Base-by-base conservation (phyloP, 768 basidiomycete genomes). In the Rickenella mellea region DNA sequence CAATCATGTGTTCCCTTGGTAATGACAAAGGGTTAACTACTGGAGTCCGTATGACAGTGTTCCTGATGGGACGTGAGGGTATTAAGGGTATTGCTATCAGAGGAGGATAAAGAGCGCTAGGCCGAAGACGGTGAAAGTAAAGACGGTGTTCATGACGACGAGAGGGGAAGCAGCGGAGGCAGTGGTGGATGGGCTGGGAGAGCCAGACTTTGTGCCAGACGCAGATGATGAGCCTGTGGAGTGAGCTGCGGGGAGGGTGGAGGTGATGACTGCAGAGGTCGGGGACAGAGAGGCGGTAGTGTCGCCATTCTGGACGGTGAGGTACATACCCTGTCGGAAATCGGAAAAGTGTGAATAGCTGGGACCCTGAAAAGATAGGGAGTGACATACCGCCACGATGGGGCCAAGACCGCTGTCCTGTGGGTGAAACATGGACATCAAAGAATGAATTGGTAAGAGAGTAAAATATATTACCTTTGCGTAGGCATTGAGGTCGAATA, bases 251-350 rank as follows among this genome's bases (percentile, higher is more conserved):
- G 59, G 48, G 30, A 82, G 69, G 1, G 83, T 85, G 27, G 80
- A 73, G 8, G 76, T 70, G 47, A 74, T 63, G 14, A 87, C 83
- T 9, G 79, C 57, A n/a, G 78, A 73, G 29, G 86, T 88, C 17
- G 74, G 51, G 32, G 72, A 63, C 33, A 76, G 55, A 24, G 73
- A 64, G 30, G 54, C 62, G 17, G 75, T 77, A 10, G 74, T 66
- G 4, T 68, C 67, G 20, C 86, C 86, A 51, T 76, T 73, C 59
- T 86, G 74, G 50, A 86, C 87, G 4, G 70, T 73, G 52, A 86
- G 73, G 65, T 87, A 90, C 47, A 67, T 80, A 33, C 65, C 80
- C 80, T 82, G 45, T 8, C 27, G 22, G 40, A 20, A 17, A 17
- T 28, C 28, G 44, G 32, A 20, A 21, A 15, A 3, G 37, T 12